Conservation (phyloP, 306 rosid species). For the Ormosia semicastrata region DNA sequence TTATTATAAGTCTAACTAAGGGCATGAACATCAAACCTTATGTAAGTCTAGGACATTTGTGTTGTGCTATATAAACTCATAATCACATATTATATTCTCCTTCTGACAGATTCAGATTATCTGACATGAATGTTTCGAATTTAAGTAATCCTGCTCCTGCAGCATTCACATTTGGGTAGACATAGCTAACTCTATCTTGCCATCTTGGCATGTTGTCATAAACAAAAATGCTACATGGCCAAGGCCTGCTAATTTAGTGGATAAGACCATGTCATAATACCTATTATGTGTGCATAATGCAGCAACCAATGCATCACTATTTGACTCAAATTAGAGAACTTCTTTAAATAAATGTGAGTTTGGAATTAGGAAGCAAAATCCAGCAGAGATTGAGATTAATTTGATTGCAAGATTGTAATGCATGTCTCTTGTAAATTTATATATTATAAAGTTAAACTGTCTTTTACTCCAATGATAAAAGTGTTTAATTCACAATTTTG, state of each 20-base stretch:
- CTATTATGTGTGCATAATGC: conserved; percentile 54
- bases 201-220: conserved; percentile 87
- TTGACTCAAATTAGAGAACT: background rate
- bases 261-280: conserved; percentile 92
- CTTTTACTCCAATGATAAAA: too few relatives aligned
- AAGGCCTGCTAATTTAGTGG: conserved; percentile 82
- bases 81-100: conserved; percentile 89
- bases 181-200: conserved; percentile 81
- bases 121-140: conserved; percentile 71
- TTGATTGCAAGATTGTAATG: conserved; percentile 9
- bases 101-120: conserved; percentile 65
- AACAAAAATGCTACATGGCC: conserved; percentile 87
- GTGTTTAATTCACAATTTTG: too few relatives aligned
- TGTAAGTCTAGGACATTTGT: background rate
- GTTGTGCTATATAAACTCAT: conserved; percentile 29
- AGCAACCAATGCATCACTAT: conserved; percentile 21
- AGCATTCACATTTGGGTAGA: conserved; percentile 85
- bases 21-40: background rate
- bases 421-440: too few relatives aligned
- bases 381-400: conserved; percentile 6
- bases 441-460: too few relatives aligned
- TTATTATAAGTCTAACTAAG: background rate
- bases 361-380: background rate
- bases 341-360: background rate
- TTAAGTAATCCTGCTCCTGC: conserved; percentile 88